Base-by-base conservation (phyloP, 2,329 filamentous ascomycete genomes). In the Monosporascus sp. region DNA sequence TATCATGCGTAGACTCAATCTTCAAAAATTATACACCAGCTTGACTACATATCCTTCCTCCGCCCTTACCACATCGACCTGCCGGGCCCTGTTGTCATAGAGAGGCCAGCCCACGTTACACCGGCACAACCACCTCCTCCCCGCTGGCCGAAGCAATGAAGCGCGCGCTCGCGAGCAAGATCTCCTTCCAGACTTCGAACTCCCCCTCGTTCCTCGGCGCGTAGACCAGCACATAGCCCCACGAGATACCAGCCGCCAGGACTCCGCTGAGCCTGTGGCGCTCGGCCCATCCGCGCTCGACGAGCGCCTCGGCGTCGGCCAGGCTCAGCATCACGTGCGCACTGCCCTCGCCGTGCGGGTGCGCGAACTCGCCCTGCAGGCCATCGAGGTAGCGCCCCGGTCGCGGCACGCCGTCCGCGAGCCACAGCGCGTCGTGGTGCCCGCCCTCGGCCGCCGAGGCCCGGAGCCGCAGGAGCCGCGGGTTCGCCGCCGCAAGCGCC, bases 291-390 rank as follows among this genome's bases (percentile, higher is more conserved):
- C 72, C 71, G 43, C 58, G 62, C 5, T 52, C 59, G 46, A 74
- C 66, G 2, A 65, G 65, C 43, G 60, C 57, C 47, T 65, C 64
- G 2, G 71, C 72, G 50, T 76, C 73, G 1, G 58, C 61, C 5
- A 72, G 64, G 51, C 69, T 69, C 31, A 75, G 59, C 4, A 65
- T 63, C 18, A 72, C 48, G 56, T 76, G 73, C 25, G 68, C 56
- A 57, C 70, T 73, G 8, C 69, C 68, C 53, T 75, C 73, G 11
- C 52, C 52, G 52, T 75, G 73, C 22, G 70, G 62, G 54, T 76
- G 73, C 5, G 61, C 61, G 14, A 69, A 63, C 61, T 76, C 73
- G 7, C 66, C 66, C 6, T 45, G 50, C 43, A 46, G 3, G 58
- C 55, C 8, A 11, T 35, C 3, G 31, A 35, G 11, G 31, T 35